Conservation (phyloP, 331 rosid species). For the Cydonia oblonga region DNA sequence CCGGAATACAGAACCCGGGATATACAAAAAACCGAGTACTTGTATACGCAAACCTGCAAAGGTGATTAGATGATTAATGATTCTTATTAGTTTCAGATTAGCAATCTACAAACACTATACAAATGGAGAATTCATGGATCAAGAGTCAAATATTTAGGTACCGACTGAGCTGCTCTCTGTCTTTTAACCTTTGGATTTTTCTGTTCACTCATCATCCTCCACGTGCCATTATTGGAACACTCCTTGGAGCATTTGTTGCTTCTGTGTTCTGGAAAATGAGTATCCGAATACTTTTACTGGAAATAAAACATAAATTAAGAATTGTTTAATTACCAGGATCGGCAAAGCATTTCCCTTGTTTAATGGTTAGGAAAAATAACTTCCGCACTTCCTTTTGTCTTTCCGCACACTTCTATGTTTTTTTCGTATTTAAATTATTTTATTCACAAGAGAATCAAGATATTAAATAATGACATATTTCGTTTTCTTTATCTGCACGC, state of each 20-base stretch:
- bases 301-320: neutral
- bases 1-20: neutral
- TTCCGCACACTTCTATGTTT: neutral
- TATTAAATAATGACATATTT: no score
- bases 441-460: no score
- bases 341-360: neutral
- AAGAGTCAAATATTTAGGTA: neutral
- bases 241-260: neutral
- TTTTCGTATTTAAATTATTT: no score
- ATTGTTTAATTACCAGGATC: neutral
- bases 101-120: neutral
- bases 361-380: neutral
- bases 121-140: neutral
- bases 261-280: neutral
- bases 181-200: neutral
- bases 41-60: neutral
- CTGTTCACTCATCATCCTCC: neutral
- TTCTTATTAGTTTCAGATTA: neutral
- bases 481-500: neutral
- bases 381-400: neutral
- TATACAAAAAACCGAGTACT: neutral
- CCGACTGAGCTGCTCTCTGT: neutral
- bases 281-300: neutral
- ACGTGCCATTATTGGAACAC: conserved; percentile 7
- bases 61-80: neutral